Base-by-base conservation (phyloP, 2,329 filamentous ascomycete species). In the Fusarium xylarioides region DNA sequence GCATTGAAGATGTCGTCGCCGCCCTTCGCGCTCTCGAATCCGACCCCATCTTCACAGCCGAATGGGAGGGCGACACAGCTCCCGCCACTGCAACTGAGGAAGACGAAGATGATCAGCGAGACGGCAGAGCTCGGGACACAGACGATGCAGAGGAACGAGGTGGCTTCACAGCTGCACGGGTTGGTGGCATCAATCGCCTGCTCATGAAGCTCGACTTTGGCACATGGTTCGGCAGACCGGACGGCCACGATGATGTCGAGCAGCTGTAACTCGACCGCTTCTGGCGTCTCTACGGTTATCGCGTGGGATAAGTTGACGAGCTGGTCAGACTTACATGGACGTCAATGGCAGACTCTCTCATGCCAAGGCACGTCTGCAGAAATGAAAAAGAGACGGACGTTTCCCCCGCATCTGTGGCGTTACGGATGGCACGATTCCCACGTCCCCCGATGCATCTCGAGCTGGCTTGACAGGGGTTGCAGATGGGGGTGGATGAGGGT, bases 151-250 rank as follows among this genome's bases (percentile, higher is more conserved):
- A 71, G 55, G 80, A 80, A 43, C 78, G 76, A 34, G 75, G 76
- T 59, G 78, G 74, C 70, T 97, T 93, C 80, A 86, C 91, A 35
- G 92, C 94, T 2, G 87, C 90, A 70, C 90, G 92, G 68, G 89
- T 94, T 7, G 93, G 93, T 1, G 93, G 94, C 2, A 90, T 98
- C 50, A 94, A 97, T 83, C 87, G 93, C 66, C 82, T 98, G 79
- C 82, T 98, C 79, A 97, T 97, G 94, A 97, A 97, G 85, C 84
- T 98, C 76, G 95, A 97, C 78, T 90, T 90, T 80, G 89, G 88
- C 26, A 87, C 83, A 60, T 90, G 88, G 88, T 87, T 89, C 71
- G 84, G 80, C 10, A 78, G 80, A 38, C 66, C 74, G 58, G 76
- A 77, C 50, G 76, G 76, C n/a, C 72, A 73, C 55, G 56, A 74